A percentile compares a stretch with the other conserved stretches of the same genome.
phyloP scores from a whole-genome alignment of 805 yeast genomes.

The Allodekkera sacchari region DNA sequence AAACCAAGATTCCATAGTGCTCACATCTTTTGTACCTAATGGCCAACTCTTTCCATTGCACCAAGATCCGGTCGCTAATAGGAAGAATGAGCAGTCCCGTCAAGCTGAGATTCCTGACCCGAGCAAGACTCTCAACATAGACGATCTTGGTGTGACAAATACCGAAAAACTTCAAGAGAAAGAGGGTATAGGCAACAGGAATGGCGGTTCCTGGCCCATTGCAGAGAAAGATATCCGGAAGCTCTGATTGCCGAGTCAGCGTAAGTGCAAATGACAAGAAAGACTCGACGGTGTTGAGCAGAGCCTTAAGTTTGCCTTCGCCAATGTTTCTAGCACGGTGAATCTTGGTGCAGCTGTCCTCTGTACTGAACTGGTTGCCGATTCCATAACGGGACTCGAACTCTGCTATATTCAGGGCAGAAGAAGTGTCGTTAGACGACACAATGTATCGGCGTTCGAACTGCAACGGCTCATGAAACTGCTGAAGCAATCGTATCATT shows the following conservation, averaged over 20 bases:
- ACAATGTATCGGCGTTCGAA: constrained; percentile 23
- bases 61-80: constrained; percentile 68
- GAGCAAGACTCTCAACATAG: constrained; percentile 80
- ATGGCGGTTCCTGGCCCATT: constrained; percentile 86
- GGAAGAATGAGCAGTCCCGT: constrained; percentile 69
- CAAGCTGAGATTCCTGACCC: constrained; percentile 67
- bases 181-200: constrained; percentile 53
- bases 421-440: constrained; percentile 40
- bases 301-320: constrained; percentile 24
- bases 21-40: constrained; percentile 50
- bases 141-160: constrained; percentile 47
- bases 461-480: constrained; percentile 23
- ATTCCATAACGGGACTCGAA: constrained; percentile 29
- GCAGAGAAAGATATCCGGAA: constrained; percentile 29
- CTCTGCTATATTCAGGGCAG: constrained; percentile 30
- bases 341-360: neutral
- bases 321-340: constrained; percentile 32
- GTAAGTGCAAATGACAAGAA: constrained; percentile 14
- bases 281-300: constrained; percentile 26
- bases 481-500: constrained; percentile 62
- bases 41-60: constrained; percentile 76
- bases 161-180: constrained; percentile 40
- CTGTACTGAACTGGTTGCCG: too few species aligned
- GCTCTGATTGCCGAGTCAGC: constrained; percentile 5
- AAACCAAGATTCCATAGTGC: constrained; percentile 72